Conservation (phyloP, 2,329 filamentous ascomycete species). For the Cladosporium austrohemisphaericum region DNA sequence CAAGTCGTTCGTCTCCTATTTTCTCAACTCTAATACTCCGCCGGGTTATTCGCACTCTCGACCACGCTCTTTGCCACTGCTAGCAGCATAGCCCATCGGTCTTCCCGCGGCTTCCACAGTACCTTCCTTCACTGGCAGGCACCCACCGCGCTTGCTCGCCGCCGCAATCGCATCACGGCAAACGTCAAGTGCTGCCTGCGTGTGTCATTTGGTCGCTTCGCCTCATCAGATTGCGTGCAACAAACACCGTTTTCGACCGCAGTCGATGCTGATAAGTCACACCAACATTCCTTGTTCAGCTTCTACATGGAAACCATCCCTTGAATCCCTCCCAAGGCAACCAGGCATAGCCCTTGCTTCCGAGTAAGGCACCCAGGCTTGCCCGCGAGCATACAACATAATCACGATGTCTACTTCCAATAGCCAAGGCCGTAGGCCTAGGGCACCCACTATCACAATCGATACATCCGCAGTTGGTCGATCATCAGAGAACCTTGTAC, state of each 20-base stretch:
- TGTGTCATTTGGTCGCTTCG: neutral
- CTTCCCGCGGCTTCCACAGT: neutral
- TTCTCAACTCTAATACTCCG: neutral
- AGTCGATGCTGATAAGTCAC: constrained; percentile 6
- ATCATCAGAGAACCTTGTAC: constrained; percentile 16
- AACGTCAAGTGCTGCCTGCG: constrained; percentile 1
- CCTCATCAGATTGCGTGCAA: neutral
- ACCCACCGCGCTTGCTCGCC: neutral
- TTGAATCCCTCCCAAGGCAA: constrained; percentile 5
- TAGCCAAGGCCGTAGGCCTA: constrained; percentile 20
- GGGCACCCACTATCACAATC: constrained; percentile 52
- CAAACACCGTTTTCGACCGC: neutral
- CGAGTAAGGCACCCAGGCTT: neutral
- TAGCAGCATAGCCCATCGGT: constrained; percentile 3
- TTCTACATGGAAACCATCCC: constrained; percentile 5
- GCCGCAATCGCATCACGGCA: neutral
- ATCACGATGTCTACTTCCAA: constrained; percentile 1
- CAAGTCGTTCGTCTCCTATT: neutral
- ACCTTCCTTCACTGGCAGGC: neutral
- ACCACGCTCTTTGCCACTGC: neutral
- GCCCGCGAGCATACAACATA: neutral
- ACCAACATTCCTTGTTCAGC: constrained; percentile 3
- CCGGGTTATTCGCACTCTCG: too few relatives aligned
- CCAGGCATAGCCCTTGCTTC: neutral
- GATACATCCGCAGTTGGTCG: constrained; percentile 47